Conservation (phyloP, 495 filamentous ascomycete genomes). For the Neurospora intermedia region DNA sequence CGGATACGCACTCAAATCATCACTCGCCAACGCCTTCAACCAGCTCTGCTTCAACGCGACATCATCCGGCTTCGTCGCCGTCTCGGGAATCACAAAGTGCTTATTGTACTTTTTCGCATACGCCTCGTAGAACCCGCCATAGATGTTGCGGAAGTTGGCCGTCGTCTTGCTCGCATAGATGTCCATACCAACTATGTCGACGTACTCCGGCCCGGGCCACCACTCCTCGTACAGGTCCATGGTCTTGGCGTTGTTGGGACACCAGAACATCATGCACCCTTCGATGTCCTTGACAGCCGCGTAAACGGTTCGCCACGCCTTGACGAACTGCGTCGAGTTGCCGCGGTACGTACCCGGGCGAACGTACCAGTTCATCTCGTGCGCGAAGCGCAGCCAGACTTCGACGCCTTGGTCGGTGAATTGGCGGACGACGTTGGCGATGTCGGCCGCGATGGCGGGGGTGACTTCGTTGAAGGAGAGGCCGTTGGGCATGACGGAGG, state of each 20-base stretch:
- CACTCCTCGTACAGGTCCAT: not conserved
- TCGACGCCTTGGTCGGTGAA: slow-evolving; percentile 7
- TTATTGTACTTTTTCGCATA: slow-evolving; percentile 2
- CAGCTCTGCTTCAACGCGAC: not conserved
- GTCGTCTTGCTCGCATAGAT: not conserved
- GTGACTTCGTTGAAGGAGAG: slow-evolving; percentile 3
- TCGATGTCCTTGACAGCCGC: not conserved
- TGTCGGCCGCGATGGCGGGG: not conserved
- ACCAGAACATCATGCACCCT: slow-evolving; percentile 5
- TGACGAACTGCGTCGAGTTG: slow-evolving; percentile 3
- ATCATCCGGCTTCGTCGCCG: slow-evolving; percentile 1
- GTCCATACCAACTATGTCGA: slow-evolving; percentile 11
- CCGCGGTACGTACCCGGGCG: slow-evolving; percentile 3
- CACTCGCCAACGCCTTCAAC: slow-evolving; percentile 4
- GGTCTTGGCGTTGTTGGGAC: slow-evolving; percentile 1
- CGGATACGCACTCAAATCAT: slow-evolving; percentile 2
- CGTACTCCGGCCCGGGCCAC: slow-evolving; percentile 5
- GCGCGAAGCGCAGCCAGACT: slow-evolving; percentile 8
- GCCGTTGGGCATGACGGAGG: slow-evolving; percentile 8
- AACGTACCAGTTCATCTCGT: slow-evolving; percentile 11
- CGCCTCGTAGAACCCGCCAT: slow-evolving; percentile 5
- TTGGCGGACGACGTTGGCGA: slow-evolving; percentile 2
- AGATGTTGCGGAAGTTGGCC: slow-evolving; percentile 2
- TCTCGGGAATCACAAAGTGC: slow-evolving; percentile 6
- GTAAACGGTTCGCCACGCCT: slow-evolving; percentile 5